phyloP scores from a whole-genome alignment of 306 rosid species.

The Datisca glomerata region DNA sequence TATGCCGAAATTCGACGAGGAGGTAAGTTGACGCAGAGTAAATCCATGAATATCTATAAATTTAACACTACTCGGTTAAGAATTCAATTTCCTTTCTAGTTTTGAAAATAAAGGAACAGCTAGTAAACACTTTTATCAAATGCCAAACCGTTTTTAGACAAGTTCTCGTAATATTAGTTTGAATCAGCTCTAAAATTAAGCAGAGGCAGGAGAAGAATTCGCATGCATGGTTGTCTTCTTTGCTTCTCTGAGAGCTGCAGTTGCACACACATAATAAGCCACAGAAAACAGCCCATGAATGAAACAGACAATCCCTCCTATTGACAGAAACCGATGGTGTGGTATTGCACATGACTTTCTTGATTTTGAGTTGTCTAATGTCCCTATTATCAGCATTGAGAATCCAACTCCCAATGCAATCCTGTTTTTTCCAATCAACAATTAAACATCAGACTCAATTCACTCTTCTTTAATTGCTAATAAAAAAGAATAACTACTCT shows the following conservation, averaged over 20 bases:
- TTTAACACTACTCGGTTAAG: too few species aligned
- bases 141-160: too few species aligned
- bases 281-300: constrained; percentile 46
- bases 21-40: too few species aligned
- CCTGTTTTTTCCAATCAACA: constrained; percentile 25
- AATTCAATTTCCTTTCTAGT: too few species aligned
- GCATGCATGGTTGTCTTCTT: constrained; percentile 1
- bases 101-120: too few species aligned
- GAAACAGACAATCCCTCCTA: constrained; percentile 77
- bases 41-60: too few species aligned
- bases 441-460: neutral
- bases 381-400: constrained; percentile 45
- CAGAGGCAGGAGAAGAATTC: neutral
- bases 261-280: constrained; percentile 43
- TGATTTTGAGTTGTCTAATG: constrained; percentile 48
- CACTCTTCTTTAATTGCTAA: neutral
- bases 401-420: constrained; percentile 29
- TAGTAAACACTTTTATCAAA: too few species aligned
- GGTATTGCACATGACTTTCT: constrained; percentile 47
- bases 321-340: constrained; percentile 38
- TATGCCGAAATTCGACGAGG: too few species aligned
- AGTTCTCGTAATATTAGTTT: too few species aligned
- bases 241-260: constrained; percentile 34
- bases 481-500: too few species aligned
- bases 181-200: too few species aligned